Evolutionary conservation across 768 basidiomycete genomes (phyloP).

Genomic region (Strobilomyces confusus): DNA sequence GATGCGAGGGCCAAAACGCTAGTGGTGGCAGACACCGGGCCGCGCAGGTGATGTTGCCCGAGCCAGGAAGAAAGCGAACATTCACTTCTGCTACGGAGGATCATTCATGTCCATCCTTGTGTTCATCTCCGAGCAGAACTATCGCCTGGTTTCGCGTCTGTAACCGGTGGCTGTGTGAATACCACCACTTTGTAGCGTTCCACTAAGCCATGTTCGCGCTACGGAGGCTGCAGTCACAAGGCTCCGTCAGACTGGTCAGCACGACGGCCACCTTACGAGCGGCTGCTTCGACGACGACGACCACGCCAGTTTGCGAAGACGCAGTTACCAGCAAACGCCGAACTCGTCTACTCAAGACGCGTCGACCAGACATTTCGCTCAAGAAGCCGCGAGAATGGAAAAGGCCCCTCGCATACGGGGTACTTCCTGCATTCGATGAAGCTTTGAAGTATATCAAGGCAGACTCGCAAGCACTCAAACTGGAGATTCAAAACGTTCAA

Average conservation of each 20-base stretch:
- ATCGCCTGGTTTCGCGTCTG: no score
- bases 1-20: neutral
- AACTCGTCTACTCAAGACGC: conserved; percentile 23
- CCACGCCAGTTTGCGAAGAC: neutral
- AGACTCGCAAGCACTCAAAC: conserved; percentile 53
- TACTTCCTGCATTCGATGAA: conserved; percentile 79
- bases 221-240: conserved; percentile 8
- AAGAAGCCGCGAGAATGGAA: conserved; percentile 60
- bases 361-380: conserved; percentile 50
- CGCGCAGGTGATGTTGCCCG: no score
- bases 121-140: no score
- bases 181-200: no score
- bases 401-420: conserved; percentile 54
- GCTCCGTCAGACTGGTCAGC: conserved; percentile 4
- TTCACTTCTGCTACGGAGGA: no score
- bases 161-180: no score
- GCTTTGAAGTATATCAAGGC: conserved; percentile 66
- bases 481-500: conserved; percentile 20
- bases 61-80: no score
- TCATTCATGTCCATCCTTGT: no score
- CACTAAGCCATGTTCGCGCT: conserved; percentile 20
- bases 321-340: conserved; percentile 3
- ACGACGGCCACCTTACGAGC: conserved; percentile 2
- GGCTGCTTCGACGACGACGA: conserved; percentile 5
- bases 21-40: neutral